Evolutionary conservation across 2,329 filamentous ascomycete species (phyloP), one percentile per base, ranked within the genome.

Genomic region (Fusarium sp.): DNA sequence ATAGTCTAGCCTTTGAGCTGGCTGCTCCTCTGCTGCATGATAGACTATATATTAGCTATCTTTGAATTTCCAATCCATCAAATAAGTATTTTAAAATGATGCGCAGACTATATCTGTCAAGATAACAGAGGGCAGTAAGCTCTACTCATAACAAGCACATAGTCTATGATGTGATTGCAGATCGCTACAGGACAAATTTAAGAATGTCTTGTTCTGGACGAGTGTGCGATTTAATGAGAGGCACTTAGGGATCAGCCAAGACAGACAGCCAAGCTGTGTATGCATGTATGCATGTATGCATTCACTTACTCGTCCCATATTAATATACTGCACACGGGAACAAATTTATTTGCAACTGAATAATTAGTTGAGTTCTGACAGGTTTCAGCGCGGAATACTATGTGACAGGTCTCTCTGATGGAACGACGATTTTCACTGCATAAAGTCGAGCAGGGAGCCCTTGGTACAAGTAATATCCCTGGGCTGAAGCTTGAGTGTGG

Each of bases 401-500:
- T 42, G 49, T 37, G 47, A 43, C 51, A 47, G 38, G 49, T 38
- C 23, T 39, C 23, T 39, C 19, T 19, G 33, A 60, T 25, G 38
- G 19, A 19, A 19, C 19, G 19, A 35, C 49, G 57, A 54, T 53
- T 47, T 49, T 49, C 43, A 33, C 38, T 56, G 37, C 60, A 66
- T 55, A 53, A 53, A 54, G 44, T 58, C 49, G 49, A 57, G 15
- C 49, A 59, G 41, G 42, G 51, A 61, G 43, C 49, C 63, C 60
- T 65, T 42, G 57, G 27, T 43, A 44, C 45, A 38, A 43, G 61
- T 62, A 69, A 69, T 69, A 62, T 69, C 53, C 46, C 47, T 64
- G 66, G 66, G 66, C 66, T 69, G 55, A 69, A 69, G 64, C 58
- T 60, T 69, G 58, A 67, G 66, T 57, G 64, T 58, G 48, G 46